Percentiles rank a stretch among this genome's conserved stretches.
These are phyloP conservation scores for Diaporthe batatas DNA, from an alignment of 2,329 filamentous ascomycete species.

Conservation along the genomic window DNA sequence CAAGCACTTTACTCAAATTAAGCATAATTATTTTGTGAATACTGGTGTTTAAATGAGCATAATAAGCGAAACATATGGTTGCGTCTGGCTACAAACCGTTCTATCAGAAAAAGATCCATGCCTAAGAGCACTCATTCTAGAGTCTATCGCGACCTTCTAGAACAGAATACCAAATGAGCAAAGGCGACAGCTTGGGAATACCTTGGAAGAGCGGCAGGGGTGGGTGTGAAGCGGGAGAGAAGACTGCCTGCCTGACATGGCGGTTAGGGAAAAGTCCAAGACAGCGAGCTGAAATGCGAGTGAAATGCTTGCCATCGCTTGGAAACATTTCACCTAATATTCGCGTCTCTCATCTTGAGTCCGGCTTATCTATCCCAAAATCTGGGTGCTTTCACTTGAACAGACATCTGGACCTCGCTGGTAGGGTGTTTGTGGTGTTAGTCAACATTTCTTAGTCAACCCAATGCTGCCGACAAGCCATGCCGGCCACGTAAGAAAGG, in stretches of 20 bases:
- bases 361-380: not conserved
- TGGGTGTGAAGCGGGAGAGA: not conserved
- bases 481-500: not conserved
- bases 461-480: not conserved
- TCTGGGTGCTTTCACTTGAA: too few relatives aligned
- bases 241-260: conserved; percentile 4
- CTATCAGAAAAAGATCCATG: not conserved
- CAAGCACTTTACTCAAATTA: not conserved
- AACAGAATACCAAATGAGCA: conserved; percentile 2
- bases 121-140: not conserved
- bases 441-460: conserved; percentile 13
- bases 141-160: not conserved
- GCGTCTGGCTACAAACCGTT: not conserved
- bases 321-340: too few relatives aligned
- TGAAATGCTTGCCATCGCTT: not conserved
- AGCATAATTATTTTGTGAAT: not conserved
- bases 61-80: not conserved
- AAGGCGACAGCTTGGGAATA: not conserved
- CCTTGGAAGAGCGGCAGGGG: not conserved
- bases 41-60: not conserved
- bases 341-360: too few relatives aligned
- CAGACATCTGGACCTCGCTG: not conserved
- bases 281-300: not conserved
- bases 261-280: not conserved
- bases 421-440: not conserved